phyloP scores from a whole-genome alignment of 306 rosid genomes.

The Fragaria ananassa region DNA sequence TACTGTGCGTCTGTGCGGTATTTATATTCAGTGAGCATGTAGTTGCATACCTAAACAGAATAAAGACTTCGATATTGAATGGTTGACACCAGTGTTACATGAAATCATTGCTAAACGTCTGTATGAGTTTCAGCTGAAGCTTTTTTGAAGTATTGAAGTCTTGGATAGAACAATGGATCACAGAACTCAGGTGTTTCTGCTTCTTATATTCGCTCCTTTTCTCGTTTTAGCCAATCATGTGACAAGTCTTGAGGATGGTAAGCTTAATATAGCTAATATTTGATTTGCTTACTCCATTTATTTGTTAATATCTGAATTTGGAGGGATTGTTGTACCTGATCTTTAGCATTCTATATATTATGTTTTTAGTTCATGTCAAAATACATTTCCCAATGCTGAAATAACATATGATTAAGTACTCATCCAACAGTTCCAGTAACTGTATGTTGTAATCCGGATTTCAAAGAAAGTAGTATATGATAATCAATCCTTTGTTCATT shows the following conservation, averaged over 20 bases:
- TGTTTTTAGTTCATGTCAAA: not conserved
- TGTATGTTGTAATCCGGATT: not conserved
- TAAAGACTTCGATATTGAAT: not conserved
- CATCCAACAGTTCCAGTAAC: not conserved
- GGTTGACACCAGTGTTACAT: not conserved
- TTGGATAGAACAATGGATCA: slow-evolving; percentile 18
- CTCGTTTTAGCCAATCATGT: not conserved
- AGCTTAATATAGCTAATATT: slow-evolving; percentile 8
- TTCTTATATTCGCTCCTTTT: slow-evolving; percentile 6
- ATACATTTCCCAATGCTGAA: not conserved
- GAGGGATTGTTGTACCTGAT: not conserved
- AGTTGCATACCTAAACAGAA: not conserved
- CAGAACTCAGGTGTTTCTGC: slow-evolving; percentile 8
- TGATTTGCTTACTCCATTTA: not conserved
- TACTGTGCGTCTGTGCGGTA: not conserved
- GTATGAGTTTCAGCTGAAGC: slow-evolving; percentile 14
- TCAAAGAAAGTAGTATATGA: not conserved
- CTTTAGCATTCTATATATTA: not conserved
- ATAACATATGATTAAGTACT: not conserved
- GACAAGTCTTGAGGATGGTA: slow-evolving; percentile 22
- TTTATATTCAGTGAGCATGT: not conserved
- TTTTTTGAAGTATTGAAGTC: not conserved
- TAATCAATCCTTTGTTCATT: not conserved
- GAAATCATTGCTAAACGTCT: not conserved
- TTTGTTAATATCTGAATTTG: not conserved